Percentiles rank a stretch among this genome's conserved stretches.
Conservation (phyloP, 441 rosid genomes). For the Populus hybrid region DNA sequence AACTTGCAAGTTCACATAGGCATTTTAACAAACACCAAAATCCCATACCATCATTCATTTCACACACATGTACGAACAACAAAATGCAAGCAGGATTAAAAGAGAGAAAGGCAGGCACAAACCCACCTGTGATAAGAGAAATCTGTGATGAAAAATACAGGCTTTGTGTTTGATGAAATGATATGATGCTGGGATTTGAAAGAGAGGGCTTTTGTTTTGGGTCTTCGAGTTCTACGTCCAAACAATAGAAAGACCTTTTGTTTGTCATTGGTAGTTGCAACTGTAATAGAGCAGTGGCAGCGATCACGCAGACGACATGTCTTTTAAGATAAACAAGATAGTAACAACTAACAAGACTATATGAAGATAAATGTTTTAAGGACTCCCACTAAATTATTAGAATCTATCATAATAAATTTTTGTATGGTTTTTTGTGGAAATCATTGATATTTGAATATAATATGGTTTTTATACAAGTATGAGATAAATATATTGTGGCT, state of each 20-base stretch:
- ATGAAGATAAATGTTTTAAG: too few species aligned
- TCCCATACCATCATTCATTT: background rate
- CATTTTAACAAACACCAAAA: background rate
- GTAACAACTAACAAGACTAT: background rate
- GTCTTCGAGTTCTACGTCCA: background rate
- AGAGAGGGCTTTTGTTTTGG: background rate
- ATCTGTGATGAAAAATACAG: background rate
- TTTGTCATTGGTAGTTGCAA: background rate
- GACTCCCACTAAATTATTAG: too few species aligned
- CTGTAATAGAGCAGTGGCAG: background rate
- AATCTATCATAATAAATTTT: too few species aligned
- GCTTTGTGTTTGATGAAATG: background rate
- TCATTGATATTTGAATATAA: too few species aligned
- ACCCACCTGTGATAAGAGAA: background rate
- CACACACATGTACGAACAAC: background rate
- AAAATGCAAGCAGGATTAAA: background rate
- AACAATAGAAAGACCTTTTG: background rate
- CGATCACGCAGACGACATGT: background rate
- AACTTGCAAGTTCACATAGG: background rate
- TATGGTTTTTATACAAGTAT: too few species aligned
- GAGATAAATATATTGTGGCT: too few species aligned
- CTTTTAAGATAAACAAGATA: background rate
- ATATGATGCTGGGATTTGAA: background rate
- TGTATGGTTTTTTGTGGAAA: too few species aligned
- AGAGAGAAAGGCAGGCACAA: background rate